Base-by-base conservation (phyloP, 73 alveolate species). In the Durusdinium trenchii region DNA sequence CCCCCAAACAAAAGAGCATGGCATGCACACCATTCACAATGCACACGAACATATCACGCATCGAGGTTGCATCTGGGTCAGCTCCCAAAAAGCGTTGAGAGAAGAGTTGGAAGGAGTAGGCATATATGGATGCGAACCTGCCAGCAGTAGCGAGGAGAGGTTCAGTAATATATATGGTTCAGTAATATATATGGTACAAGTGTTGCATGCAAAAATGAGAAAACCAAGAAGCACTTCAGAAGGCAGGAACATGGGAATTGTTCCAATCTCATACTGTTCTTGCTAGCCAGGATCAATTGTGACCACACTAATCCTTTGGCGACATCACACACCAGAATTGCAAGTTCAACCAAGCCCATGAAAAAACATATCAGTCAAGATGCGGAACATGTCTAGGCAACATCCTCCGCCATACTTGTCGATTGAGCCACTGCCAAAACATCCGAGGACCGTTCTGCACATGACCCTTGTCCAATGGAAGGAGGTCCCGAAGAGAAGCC, bases 91-190 rank as follows among this genome's bases (percentile, higher is more conserved):
- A 71, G 9, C 83, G 47, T 71, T n/a, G 48, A 14, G 30, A 38
- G 51, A 71, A 71, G 26, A 71, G 83, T n/a, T 71, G 51, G 7
- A 6, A 12, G 30, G n/a, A 47, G 40, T 71, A 71, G 20, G 83
- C 48, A 71, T 71, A 71, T 71, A 71, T 71, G 30, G 83, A 71
- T 10, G 83, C 83, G 32, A 71, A 71, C 83, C 83, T 71, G n/a
- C n/a, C n/a, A n/a, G n/a, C n/a, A n/a, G n/a, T n/a, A n/a, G n/a
- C n/a, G n/a, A n/a, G n/a, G n/a, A n/a, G n/a, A n/a, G n/a, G n/a
- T n/a, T n/a, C n/a, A n/a, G n/a, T n/a, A n/a, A n/a, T n/a, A n/a
- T n/a, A n/a, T n/a, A n/a, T n/a, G n/a, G n/a, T n/a, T n/a, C n/a
- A n/a, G n/a, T n/a, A n/a, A n/a, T n/a, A n/a, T n/a, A n/a, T n/a